Conservation (phyloP, 345 rosid genomes). For the Pelargonium nanum region DNA sequence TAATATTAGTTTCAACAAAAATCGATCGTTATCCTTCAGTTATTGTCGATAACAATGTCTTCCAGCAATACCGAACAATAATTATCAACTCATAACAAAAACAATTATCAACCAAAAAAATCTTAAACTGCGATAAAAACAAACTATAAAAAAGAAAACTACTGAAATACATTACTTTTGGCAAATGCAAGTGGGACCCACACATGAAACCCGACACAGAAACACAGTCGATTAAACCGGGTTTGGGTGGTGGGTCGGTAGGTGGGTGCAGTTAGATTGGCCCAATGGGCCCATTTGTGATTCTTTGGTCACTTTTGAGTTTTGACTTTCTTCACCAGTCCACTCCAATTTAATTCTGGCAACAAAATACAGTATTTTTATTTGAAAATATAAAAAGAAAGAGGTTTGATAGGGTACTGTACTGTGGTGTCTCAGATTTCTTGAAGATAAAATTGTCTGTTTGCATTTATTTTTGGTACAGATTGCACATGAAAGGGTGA, state of each 20-base stretch:
- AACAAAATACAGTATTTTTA: too few species aligned
- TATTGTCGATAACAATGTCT: too few species aligned
- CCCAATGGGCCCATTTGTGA: neutral
- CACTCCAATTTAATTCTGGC: neutral
- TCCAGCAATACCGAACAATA: too few species aligned
- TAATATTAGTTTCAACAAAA: too few species aligned
- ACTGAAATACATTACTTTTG: too few species aligned
- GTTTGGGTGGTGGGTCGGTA: neutral
- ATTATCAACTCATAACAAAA: too few species aligned
- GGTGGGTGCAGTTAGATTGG: neutral
- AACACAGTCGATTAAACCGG: neutral
- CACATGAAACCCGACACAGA: neutral
- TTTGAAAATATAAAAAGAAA: too few species aligned
- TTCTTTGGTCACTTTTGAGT: neutral
- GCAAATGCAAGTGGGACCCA: neutral
- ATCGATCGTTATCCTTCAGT: too few species aligned
- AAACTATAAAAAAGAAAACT: too few species aligned
- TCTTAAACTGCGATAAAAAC: too few species aligned
- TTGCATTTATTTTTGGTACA: neutral
- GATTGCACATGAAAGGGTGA: neutral
- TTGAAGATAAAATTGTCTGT: neutral
- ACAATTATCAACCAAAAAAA: too few species aligned
- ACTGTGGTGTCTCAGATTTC: too few species aligned
- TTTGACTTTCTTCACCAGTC: neutral
- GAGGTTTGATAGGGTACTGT: neutral